phyloP scores from a whole-genome alignment of 169 alveolate species.

The Babesia ovata region DNA sequence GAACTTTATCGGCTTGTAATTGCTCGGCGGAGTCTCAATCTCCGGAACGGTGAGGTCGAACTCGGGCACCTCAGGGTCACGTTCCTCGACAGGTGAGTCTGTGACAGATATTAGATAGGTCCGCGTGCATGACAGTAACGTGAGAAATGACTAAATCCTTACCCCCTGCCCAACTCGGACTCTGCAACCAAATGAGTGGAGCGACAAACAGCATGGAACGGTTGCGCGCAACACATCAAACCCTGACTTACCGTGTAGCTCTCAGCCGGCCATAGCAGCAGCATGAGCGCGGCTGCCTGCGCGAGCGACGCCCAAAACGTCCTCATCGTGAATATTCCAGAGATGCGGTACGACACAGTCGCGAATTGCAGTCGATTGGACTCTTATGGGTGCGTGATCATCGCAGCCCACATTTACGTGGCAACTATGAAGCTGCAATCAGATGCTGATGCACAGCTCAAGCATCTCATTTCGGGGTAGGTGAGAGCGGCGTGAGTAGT shows the following conservation, averaged over 20 bases:
- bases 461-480: too few relatives aligned
- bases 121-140: background rate
- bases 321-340: background rate
- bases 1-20: background rate
- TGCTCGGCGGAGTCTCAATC: background rate
- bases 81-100: background rate
- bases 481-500: too few relatives aligned
- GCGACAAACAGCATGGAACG: background rate
- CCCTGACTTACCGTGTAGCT: conserved; percentile 3
- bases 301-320: background rate
- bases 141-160: background rate
- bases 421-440: too few relatives aligned
- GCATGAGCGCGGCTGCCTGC: background rate
- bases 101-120: background rate
- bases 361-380: too few relatives aligned
- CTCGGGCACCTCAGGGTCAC: background rate
- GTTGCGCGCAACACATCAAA: background rate
- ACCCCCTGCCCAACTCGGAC: background rate
- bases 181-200: background rate
- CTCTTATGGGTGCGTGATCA: too few relatives aligned
- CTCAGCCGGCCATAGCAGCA: conserved; percentile 8
- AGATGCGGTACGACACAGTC: too few relatives aligned
- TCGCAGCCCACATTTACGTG: too few relatives aligned
- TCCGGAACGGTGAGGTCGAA: background rate
- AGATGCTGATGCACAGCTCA: too few relatives aligned